Evolutionary conservation across 1,139 yeast species (phyloP).

Genomic region (Yamadazyma atlantica): DNA sequence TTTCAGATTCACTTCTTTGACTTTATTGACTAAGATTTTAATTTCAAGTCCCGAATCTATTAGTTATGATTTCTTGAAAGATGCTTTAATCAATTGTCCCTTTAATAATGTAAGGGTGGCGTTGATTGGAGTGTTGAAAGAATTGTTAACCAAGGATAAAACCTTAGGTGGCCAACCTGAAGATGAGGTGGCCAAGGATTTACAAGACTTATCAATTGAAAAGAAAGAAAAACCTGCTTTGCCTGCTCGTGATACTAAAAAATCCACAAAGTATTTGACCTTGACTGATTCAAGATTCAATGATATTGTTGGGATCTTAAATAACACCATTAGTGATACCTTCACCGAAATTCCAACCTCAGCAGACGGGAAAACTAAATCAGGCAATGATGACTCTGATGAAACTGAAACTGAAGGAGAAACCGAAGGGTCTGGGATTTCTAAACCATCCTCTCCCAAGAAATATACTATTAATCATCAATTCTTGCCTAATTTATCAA

Average conservation of each 20-base stretch:
- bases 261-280: constrained; percentile 29
- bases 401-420: constrained; percentile 6
- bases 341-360: constrained; percentile 20
- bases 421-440: constrained; percentile 1
- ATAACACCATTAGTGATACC: constrained; percentile 30
- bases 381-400: constrained; percentile 4
- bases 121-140: constrained; percentile 66
- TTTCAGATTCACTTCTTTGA: constrained; percentile 35
- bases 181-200: constrained; percentile 7
- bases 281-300: constrained; percentile 37
- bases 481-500: constrained; percentile 45
- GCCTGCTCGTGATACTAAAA: constrained; percentile 18
- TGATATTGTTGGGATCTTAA: constrained; percentile 41
- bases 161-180: not conserved
- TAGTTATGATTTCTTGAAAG: constrained; percentile 61
- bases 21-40: constrained; percentile 56
- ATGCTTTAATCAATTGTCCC: constrained; percentile 70
- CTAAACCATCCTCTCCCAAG: not conserved
- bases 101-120: constrained; percentile 58
- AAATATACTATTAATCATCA: constrained; percentile 20
- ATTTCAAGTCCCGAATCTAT: constrained; percentile 55
- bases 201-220: constrained; percentile 9
- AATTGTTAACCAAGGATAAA: constrained; percentile 41
- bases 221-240: constrained; percentile 15
- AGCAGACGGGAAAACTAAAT: constrained; percentile 15